Evolutionary conservation across 2,329 filamentous ascomycete species (phyloP), one percentile per base, ranked within the genome.

Genomic region (Lachnellula subtilissima): DNA sequence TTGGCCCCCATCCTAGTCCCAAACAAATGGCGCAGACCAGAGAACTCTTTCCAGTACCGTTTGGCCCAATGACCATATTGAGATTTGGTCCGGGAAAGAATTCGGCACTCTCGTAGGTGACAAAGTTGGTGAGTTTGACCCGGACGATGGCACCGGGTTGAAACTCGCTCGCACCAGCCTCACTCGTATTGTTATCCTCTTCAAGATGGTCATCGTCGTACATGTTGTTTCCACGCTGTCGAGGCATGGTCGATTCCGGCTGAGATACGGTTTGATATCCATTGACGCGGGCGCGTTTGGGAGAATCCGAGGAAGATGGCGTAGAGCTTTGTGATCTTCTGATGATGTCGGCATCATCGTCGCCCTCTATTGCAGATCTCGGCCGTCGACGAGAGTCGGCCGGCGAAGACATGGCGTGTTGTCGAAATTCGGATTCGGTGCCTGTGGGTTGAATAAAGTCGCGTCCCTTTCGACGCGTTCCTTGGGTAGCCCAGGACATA

Each of bases 51-150:
- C 94, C 94, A 0, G 94, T 97, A 36, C 94, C 94, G 67, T 99
- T 99, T n/a, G 94, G 94, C 0, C 94, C 94, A 64, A 99, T 96
- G 52, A 99, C 87, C 93, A 99, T 97, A 71, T 99, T 99, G 67
- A 99, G 73, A 69, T 89, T 93, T 0, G 94, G 93, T 0, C 94
- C 94, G 12, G 91, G 91, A 56, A 87, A 84, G 72, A 97, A 97
- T 62, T 96, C 92, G 54, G 91, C 93, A 52, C 87, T 85, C 50
- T 89, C 91, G 73, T 99, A 99, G 0, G 94, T 99, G 54, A 99
- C 91, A 65, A 99, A 99, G 72, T 97, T 89, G 49, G 81, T 82
- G 46, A 97, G 80, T 64, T 85, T 87, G 48, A 99, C 91, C 37
- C 92, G 84, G 49, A 97, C 85, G 64, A 99, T 95, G 9, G 94